A percentile compares a stretch with the other conserved stretches of the same genome.
Evolutionary conservation across 148 eudicot species (phyloP).

Genomic region (Hydrangea macrophylla): DNA sequence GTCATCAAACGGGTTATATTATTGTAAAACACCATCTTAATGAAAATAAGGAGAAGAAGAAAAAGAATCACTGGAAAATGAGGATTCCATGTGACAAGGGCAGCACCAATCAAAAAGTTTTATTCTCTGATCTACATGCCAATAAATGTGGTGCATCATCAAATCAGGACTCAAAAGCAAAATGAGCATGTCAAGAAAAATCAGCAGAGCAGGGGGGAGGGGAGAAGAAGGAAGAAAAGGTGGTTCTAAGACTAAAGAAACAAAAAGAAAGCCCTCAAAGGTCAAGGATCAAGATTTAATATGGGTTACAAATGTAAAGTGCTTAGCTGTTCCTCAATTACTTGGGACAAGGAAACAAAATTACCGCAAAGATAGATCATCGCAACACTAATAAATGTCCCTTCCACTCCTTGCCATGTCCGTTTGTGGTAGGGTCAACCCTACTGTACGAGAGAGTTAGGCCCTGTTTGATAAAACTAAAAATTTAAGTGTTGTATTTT

Average conservation of each 20-base stretch:
- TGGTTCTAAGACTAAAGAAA: neutral
- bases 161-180: too few relatives aligned
- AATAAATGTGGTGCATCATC: conserved; percentile 4
- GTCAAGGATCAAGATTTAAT: too few relatives aligned
- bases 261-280: neutral
- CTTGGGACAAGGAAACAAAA: neutral
- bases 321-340: neutral
- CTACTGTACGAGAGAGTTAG: too few relatives aligned
- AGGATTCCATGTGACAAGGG: conserved; percentile 3
- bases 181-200: neutral
- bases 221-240: too few relatives aligned
- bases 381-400: too few relatives aligned
- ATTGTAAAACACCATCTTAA: too few relatives aligned
- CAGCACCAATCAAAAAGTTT: neutral
- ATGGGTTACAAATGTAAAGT: neutral
- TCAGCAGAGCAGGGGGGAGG: neutral
- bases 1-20: too few relatives aligned
- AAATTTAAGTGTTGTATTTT: too few relatives aligned
- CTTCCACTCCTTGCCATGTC: too few relatives aligned
- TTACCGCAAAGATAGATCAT: too few relatives aligned
- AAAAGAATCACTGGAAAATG: neutral
- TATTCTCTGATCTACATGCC: conserved; percentile 7
- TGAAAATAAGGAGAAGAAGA: neutral
- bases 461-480: too few relatives aligned
- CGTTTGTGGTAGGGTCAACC: too few relatives aligned